Evolutionary conservation across 257 asterid species (phyloP), one percentile per base, ranked within the genome.

Genomic region (Solanum lycopersicoides): DNA sequence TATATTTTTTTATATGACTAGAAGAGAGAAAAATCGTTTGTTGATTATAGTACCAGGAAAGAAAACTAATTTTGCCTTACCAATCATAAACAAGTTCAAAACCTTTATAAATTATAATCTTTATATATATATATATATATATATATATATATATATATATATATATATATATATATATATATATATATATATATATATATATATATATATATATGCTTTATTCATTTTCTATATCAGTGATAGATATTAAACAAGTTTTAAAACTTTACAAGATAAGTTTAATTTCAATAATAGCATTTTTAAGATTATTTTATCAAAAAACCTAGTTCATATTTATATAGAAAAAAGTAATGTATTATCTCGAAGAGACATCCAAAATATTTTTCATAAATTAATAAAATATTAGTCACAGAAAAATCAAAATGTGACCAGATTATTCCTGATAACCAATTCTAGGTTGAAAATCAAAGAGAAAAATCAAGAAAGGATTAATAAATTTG

Each of bases 361-460:
- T 20, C 0, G 18, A 53, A 53, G 63, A 44, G 0, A 1, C 4
- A 1, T 44, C 13, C 0, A 42, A 42, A 42, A 3, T 3, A 10
- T 2, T 42, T 2, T 42, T 44, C 4, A 44, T 11, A 44, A 44
- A 45, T 10, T 44, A 44, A 44, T 44, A 0, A 44, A 53, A 16
- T 6, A 53, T 53, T 53, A 53, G 16, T 16, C 63, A 53, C 18
- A 2, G 3, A 16, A 9, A 6, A 3, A 53, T 53, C 4, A 53
- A 53, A 9, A 53, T 53, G 23, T 16, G 63, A 9, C 1, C 10
- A 0, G 18, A 53, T 53, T 6, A 5, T 16, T 53, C 3, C 16
- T 53, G 10, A 16, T 53, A 53, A 15, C 23, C 23, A 53, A 53
- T 53, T 21, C 3, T 53, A 53, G 7, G 63, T 16, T 47, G 14